Evolutionary conservation across 1,284 basidiomycete genomes (phyloP).

Genomic region (Ceraceosorus guamensis): DNA sequence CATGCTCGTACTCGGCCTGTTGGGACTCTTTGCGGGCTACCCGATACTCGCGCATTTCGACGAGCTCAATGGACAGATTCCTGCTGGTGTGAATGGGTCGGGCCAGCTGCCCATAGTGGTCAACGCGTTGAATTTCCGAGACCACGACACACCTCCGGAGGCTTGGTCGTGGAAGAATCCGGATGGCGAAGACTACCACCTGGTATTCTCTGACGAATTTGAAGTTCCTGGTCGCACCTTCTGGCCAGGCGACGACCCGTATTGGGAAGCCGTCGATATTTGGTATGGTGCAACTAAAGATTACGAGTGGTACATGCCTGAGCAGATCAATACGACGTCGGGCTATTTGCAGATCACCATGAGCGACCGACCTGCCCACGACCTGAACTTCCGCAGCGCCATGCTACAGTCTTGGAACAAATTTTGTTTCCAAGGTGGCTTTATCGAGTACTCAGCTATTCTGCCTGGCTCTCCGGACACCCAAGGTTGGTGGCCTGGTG

Average conservation of each 20-base stretch:
- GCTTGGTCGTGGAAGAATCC: slow-evolving; percentile 17
- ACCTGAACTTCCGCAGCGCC: slow-evolving; percentile 41
- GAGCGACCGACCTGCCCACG: slow-evolving; percentile 25
- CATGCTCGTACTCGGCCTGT: slow-evolving; percentile 26
- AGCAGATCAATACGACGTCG: slow-evolving; percentile 34
- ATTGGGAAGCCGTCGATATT: slow-evolving; percentile 34
- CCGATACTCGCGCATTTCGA: slow-evolving; percentile 36
- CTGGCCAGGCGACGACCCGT: slow-evolving; percentile 40
- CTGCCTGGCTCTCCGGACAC: slow-evolving; percentile 36
- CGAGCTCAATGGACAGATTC: slow-evolving; percentile 16
- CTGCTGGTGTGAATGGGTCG: slow-evolving; percentile 47
- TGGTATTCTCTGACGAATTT: slow-evolving; percentile 43
- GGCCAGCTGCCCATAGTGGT: slow-evolving; percentile 14
- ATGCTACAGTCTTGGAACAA: slow-evolving; percentile 45
- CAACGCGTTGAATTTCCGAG: slow-evolving; percentile 15
- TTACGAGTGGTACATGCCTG: slow-evolving; percentile 33
- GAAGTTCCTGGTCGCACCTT: slow-evolving; percentile 36
- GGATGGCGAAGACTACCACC: slow-evolving; percentile 21
- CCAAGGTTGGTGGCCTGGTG: slow-evolving; percentile 53
- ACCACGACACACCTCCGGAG: slow-evolving; percentile 25
- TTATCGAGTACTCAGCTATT: slow-evolving; percentile 34
- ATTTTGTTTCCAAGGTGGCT: slow-evolving; percentile 45
- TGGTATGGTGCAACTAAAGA: slow-evolving; percentile 33
- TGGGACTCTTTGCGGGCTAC: slow-evolving; percentile 45
- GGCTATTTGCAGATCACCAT: slow-evolving; percentile 28